These are phyloP conservation scores for Backusella sp. DNA, from an alignment of 192 early-diverging fungal genomes.

Conservation along the genomic window DNA sequence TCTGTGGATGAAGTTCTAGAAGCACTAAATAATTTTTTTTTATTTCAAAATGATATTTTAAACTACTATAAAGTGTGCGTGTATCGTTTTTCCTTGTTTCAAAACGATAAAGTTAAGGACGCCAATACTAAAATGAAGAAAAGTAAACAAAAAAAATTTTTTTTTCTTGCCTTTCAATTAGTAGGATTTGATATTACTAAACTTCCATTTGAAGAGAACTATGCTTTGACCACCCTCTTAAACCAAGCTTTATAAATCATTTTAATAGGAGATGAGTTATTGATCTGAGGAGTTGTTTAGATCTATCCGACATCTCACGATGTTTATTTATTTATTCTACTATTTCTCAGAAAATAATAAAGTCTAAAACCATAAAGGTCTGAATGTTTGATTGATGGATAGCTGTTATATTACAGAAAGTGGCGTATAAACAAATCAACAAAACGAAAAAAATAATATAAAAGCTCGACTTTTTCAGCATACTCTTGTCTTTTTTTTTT, in stretches of 20 bases:
- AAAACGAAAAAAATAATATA: not conserved
- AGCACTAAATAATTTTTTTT: not conserved
- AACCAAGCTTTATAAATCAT: not conserved
- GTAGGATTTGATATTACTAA: not conserved
- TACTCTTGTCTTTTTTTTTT: not conserved
- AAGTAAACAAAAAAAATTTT: not conserved
- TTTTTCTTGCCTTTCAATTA: not conserved
- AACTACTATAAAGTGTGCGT: not conserved
- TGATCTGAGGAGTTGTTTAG: not conserved
- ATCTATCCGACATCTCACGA: not conserved
- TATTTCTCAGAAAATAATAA: not conserved
- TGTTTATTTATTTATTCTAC: not conserved
- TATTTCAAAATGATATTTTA: not conserved
- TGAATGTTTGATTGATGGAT: not conserved
- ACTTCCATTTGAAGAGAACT: not conserved
- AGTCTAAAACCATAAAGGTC: not conserved
- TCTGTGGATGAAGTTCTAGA: not conserved
- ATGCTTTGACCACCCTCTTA: not conserved
- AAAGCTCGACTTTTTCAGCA: not conserved
- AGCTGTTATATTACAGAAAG: not conserved
- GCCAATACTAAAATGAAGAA: conserved; percentile 3
- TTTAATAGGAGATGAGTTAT: not conserved
- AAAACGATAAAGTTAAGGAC: not conserved
- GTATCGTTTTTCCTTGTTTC: not conserved
- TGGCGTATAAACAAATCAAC: conserved; percentile 7